phyloP scores from a whole-genome alignment of 331 rosid species.

The Quercus lobata region DNA sequence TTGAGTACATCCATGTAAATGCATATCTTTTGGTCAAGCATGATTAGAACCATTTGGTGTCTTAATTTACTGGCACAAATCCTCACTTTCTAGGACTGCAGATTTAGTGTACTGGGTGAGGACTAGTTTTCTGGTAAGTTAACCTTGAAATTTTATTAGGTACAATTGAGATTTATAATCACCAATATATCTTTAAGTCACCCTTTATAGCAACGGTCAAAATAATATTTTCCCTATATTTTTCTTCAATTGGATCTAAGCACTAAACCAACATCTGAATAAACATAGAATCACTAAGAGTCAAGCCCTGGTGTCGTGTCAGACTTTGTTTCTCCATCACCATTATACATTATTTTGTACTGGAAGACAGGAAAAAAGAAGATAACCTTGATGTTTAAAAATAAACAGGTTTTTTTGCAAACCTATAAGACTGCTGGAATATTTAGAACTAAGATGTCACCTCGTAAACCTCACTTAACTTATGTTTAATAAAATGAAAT shows the following conservation, averaged over 20 bases:
- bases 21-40: not conserved
- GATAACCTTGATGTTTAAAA: not conserved
- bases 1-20: not conserved
- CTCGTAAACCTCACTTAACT: not conserved
- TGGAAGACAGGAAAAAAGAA: conserved; percentile 14
- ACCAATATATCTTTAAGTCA: too few species aligned
- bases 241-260: too few species aligned
- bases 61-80: not conserved
- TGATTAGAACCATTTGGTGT: not conserved
- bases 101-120: not conserved
- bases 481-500: not conserved
- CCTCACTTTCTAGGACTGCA: not conserved
- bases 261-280: too few species aligned
- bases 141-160: too few species aligned
- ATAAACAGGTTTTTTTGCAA: not conserved
- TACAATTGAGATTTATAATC: too few species aligned
- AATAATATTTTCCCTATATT: too few species aligned
- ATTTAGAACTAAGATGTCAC: not conserved
- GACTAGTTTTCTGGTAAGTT: too few species aligned
- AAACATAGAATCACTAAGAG: not conserved
- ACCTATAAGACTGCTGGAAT: not conserved
- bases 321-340: conserved; percentile 15
- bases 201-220: too few species aligned
- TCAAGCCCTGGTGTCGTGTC: conserved; percentile 17
- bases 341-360: not conserved